Evolutionary conservation across 176 grass and related monocot species (phyloP).

Genomic region (Puya raimondii): DNA sequence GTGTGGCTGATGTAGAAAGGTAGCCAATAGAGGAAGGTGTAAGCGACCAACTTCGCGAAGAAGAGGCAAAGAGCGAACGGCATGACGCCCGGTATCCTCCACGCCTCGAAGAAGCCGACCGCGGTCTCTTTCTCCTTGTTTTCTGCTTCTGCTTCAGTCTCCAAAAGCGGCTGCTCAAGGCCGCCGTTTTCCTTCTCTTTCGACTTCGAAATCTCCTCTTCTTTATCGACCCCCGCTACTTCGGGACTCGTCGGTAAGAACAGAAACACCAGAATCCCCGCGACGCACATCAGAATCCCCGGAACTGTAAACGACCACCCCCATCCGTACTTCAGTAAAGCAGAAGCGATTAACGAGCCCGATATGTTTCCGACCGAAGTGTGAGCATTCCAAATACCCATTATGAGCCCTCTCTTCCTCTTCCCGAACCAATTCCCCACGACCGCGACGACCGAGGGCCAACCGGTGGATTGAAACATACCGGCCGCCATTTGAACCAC

Average conservation of each 20-base stretch:
- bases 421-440: slow-evolving; percentile 89
- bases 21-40: slow-evolving; percentile 91
- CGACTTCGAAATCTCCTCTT: slow-evolving; percentile 29
- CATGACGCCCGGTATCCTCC: slow-evolving; percentile 66
- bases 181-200: slow-evolving; percentile 18
- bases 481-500: slow-evolving; percentile 72
- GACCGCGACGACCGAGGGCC: slow-evolving; percentile 79
- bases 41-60: slow-evolving; percentile 84
- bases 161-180: slow-evolving; percentile 38
- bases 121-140: slow-evolving; percentile 41
- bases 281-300: slow-evolving; percentile 51
- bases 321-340: slow-evolving; percentile 72
- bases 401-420: slow-evolving; percentile 74
- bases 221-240: slow-evolving; percentile 34
- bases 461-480: slow-evolving; percentile 68
- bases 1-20: slow-evolving; percentile 92
- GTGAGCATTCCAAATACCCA: slow-evolving; percentile 90
- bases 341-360: slow-evolving; percentile 64
- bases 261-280: slow-evolving; percentile 49
- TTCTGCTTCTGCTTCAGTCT: slow-evolving; percentile 31
- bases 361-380: slow-evolving; percentile 79
- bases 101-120: slow-evolving; percentile 63
- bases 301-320: slow-evolving; percentile 80
- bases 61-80: slow-evolving; percentile 74
- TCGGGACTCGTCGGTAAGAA: slow-evolving; percentile 60